Base-by-base conservation (phyloP, 306 rosid genomes). In the Oxytropis ochrocephala region DNA sequence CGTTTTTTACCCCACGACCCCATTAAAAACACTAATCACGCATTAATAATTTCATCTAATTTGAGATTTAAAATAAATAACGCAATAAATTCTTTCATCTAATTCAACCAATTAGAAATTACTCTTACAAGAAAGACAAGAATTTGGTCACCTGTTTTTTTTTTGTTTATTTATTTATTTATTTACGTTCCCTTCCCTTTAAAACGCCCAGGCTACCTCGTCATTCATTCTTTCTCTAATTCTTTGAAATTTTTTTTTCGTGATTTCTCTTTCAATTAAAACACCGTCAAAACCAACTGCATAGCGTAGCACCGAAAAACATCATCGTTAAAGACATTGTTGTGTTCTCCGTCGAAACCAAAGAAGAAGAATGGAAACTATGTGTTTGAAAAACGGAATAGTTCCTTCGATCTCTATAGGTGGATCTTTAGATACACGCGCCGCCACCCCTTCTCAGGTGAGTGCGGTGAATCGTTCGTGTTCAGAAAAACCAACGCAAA, bases 371-470 rank as follows among this genome's bases (percentile, higher is more conserved):
- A 94, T 94, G 92, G 96, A 94, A 67, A 64, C 82, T 27, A 61
- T 91, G 78, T 88, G 85, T 64, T 70, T 91, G 67, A 88, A 85
- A 76, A 49, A 78, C 7, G 87, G 87, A 9, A 67, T 88, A 3
- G 36, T 89, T 33, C 80, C 94, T 5, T 8, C 95, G 71, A 87
- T 94, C 74, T 65, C 91, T 4, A 74, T 76, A 2, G 62, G 35
- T 9, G 91, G 86, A 0, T 82, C 86, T 3, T 19, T 83, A 30
- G 98, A 93, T 7, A 75, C 78, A 55, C 90, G 96, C 8, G 41
- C 85, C 8, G 41, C 85, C 7, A 75, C 64, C 52, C 81, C 84
- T 10, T 73, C 91, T 52, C 87, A 81, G 53, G 77, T 88, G 8
- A 79, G 85, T 70, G 70, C 90, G 58, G 67, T 83, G 69, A 88